Evolutionary conservation across 2,329 filamentous ascomycete species (phyloP), one percentile per base, ranked within the genome.

Genomic region (Fonsecaea multimorphosa): DNA sequence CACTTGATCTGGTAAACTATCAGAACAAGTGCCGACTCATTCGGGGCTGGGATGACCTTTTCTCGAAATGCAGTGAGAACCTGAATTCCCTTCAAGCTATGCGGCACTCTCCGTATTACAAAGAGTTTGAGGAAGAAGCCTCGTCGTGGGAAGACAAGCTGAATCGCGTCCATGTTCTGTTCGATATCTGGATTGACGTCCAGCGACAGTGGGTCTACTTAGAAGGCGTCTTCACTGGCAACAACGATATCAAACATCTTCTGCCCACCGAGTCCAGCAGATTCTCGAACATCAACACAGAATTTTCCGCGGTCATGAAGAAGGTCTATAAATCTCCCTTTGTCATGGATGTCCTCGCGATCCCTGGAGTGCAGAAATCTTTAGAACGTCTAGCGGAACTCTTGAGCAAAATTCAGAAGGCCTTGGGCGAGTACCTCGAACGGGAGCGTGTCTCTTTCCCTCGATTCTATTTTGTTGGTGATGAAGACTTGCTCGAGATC

Each of bases 141-240:
- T 91, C 93, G 0, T 87, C 91, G 0, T 99, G 95, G 95, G 96
- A 99, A 79, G 96, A 99, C 79, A 97, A 96, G 77, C 85, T 99
- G 29, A 99, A 98, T 77, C 89, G 95, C 53, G 93, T 99, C 1
- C 95, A 99, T 76, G 92, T 99, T 16, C 85, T 99, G 9, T 99
- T 99, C 74, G 95, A 99, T 77, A 93, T 99, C 16, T 99, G 96
- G 96, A 99, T 99, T 73, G 96, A 99, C 79, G 96, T 99, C n/a
- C 95, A 99, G 78, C 90, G 96, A 68, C 95, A 99, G 80, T 99
- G 95, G 95, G 95, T 99, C 7, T 99, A 99, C 77, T 87, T 99
- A 4, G 96, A 99, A 80, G 95, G 95, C 71, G 95, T 99, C 36
- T 99, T 99, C 76, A 97, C 94, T 1, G 95, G 95, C 65, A 99